Base-by-base conservation (phyloP, 495 filamentous ascomycete genomes). In the Evansstolkia leycettana region DNA sequence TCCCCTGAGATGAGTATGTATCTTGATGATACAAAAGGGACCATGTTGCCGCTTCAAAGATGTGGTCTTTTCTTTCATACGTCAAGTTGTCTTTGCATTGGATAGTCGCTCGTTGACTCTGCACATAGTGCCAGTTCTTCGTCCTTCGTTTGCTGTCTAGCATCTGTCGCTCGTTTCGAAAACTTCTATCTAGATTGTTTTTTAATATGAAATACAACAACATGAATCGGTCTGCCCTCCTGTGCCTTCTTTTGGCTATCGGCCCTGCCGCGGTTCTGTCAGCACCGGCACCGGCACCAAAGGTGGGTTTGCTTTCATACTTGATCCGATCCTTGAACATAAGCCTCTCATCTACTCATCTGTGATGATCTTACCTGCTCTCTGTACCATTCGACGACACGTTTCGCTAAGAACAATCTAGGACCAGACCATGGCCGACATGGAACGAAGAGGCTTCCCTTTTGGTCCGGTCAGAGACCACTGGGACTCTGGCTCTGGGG, bases 211-310 rank as follows among this genome's bases (percentile, higher is more conserved):
- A 45, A 43, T 47, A 51, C 39, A 46, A 40, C 35, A 43, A 48
- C 36, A 58, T 60, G 39, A 53, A 33, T 28, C 30, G 55, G 41
- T 54, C 55, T 5, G 42, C 59, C 35, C 46, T 58, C 29, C 37
- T 66, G 42, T 57, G 52, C 42, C 51, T 64, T 4, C 15, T 59
- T 31, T 50, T 66, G 14, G 43, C 58, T 31, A 38, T 52, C 24
- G 52, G 50, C 20, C 58, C 60, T 18, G 43, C 48, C 8, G 39
- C 52, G 5, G 50, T 60, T 17, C 44, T 66, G 12, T 47, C 62
- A 10, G 50, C 48, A 12, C 62, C 55, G 3, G 28, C 28, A 15
- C 28, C 28, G 28, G 50, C 24, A 10, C 40, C 29, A 18, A 23
- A 43, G 26, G 46, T 49, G 42, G 6, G 28, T 15, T 5, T 7